Percentiles rank a stretch among this genome's conserved stretches.
phyloP scores from a whole-genome alignment of 257 asterid species.

The Solanum bulbocastanum region DNA sequence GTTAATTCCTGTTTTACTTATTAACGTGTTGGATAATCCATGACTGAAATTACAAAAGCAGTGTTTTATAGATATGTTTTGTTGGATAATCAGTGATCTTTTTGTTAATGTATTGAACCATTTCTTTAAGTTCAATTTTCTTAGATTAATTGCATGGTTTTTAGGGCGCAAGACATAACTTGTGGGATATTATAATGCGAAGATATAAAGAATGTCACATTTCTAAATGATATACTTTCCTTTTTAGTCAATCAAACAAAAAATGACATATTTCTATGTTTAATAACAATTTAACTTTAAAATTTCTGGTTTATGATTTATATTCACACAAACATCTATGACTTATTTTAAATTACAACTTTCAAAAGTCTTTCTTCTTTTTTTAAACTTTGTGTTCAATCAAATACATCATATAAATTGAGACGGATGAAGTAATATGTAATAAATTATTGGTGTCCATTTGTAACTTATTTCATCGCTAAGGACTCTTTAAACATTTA shows the following conservation, averaged over 20 bases:
- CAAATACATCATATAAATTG: too few relatives aligned
- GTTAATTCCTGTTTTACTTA: not conserved
- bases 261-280: too few relatives aligned
- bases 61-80: not conserved
- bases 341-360: too few relatives aligned
- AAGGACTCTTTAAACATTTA: not conserved
- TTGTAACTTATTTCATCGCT: not conserved
- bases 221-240: not conserved
- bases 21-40: not conserved
- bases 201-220: too few relatives aligned
- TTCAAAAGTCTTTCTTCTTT: too few relatives aligned
- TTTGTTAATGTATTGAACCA: not conserved
- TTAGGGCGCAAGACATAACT: not conserved
- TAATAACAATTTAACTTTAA: too few relatives aligned
- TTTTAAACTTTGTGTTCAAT: too few relatives aligned
- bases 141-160: not conserved
- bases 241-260: not conserved
- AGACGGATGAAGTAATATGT: not conserved
- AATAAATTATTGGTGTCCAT: not conserved
- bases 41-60: not conserved
- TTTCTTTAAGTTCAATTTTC: not conserved
- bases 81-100: not conserved
- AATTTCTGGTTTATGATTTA: too few relatives aligned
- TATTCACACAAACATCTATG: not conserved
- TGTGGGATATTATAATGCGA: not conserved